Percentiles rank a stretch among this genome's conserved stretches.
Evolutionary conservation across 2,329 filamentous ascomycete species (phyloP).

Genomic region (Colletotrichum sp.): DNA sequence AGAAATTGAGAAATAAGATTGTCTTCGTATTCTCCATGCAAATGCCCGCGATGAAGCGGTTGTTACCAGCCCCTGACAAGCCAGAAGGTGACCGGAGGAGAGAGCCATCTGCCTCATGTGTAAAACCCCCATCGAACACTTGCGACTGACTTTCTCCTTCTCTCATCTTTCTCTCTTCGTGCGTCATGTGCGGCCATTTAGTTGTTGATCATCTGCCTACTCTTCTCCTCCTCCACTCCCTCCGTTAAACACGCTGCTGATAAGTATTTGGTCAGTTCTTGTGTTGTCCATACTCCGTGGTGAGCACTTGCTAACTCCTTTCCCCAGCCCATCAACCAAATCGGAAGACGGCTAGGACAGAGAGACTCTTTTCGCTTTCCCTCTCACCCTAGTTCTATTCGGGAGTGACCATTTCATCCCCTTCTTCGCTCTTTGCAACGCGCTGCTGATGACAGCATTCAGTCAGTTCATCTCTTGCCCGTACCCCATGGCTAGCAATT

Average conservation of each 20-base stretch:
- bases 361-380: too few species aligned
- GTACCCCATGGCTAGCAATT: fast-evolving
- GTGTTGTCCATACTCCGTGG: neutral
- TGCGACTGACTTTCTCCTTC: neutral
- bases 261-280: neutral
- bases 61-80: neutral
- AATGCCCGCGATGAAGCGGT: neutral
- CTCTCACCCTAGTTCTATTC: too few species aligned
- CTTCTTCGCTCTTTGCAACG: too few species aligned
- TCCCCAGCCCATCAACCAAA: too few species aligned
- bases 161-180: neutral
- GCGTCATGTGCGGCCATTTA: neutral
- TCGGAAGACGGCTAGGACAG: too few species aligned
- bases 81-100: neutral
- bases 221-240: neutral
- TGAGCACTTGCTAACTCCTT: neutral
- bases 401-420: too few species aligned
- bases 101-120: neutral
- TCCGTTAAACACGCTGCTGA: neutral
- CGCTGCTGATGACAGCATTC: neutral
- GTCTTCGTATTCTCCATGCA: neutral
- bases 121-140: neutral
- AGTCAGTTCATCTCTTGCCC: neutral
- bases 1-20: neutral
- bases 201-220: neutral